Evolutionary conservation across 1,139 yeast genomes (phyloP).

Genomic region (Yarrowia galli): DNA sequence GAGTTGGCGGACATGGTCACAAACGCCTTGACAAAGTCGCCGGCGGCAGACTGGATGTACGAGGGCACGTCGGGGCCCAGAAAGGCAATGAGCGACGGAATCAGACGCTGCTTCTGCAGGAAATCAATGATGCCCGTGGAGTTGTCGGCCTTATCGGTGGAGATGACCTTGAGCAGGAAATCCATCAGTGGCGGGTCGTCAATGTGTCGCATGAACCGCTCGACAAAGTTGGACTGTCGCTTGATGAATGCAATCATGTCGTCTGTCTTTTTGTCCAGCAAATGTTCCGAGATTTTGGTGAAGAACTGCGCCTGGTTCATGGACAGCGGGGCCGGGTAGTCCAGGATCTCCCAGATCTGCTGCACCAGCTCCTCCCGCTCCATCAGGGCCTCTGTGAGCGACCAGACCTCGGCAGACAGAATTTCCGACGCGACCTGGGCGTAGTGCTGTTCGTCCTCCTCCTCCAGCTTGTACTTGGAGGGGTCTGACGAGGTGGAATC

Average conservation of each 20-base stretch:
- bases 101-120: conserved; percentile 68
- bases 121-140: conserved; percentile 80
- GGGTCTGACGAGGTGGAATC: conserved; percentile 24
- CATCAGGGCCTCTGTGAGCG: conserved; percentile 89
- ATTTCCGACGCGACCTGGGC: conserved; percentile 93
- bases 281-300: conserved; percentile 92
- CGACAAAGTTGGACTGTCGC: conserved; percentile 68
- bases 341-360: conserved; percentile 81
- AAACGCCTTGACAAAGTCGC: conserved; percentile 92
- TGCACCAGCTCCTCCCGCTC: conserved; percentile 70
- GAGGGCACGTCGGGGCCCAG: conserved; percentile 64
- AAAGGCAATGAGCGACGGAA: conserved; percentile 64
- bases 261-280: conserved; percentile 88
- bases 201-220: conserved; percentile 75
- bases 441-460: conserved; percentile 60
- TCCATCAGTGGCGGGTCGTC: conserved; percentile 89
- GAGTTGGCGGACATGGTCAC: conserved; percentile 95
- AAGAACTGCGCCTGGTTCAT: conserved; percentile 84
- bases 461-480: conserved; percentile 31
- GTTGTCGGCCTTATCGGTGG: conserved; percentile 79
- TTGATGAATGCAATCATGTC: conserved; percentile 78
- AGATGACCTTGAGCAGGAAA: conserved; percentile 75
- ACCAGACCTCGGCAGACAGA: conserved; percentile 92
- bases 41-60: conserved; percentile 89
- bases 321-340: conserved; percentile 67